These are phyloP conservation scores for Ceratobasidium sp. DNA, from an alignment of 1,284 basidiomycete genomes.

Conservation along the genomic window DNA sequence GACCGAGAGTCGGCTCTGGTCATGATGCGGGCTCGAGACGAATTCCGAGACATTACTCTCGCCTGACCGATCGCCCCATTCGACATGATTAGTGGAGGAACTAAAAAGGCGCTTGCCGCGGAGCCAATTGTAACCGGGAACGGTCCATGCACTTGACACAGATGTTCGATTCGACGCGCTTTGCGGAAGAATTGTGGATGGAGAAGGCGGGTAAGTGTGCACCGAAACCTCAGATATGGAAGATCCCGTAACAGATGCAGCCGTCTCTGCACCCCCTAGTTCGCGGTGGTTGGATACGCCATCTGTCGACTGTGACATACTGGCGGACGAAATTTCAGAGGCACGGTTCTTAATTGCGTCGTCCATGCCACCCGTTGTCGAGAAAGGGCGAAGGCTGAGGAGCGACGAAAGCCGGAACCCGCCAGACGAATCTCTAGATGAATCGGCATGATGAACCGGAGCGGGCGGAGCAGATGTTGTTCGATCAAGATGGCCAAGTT, in stretches of 20 bases:
- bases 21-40: constrained; percentile 23
- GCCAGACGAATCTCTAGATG: constrained; percentile 14
- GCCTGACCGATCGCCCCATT: constrained; percentile 24
- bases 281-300: not conserved
- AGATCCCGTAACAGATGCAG: not conserved
- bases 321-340: not conserved
- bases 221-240: constrained; percentile 45
- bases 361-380: constrained; percentile 1
- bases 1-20: constrained; percentile 31
- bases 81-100: not conserved
- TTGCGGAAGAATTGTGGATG: constrained; percentile 56
- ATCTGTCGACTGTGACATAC: not conserved
- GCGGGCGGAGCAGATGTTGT: constrained; percentile 27
- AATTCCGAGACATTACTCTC: constrained; percentile 35
- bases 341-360: not conserved
- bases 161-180: constrained; percentile 52
- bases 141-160: constrained; percentile 63
- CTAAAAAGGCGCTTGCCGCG: constrained; percentile 46
- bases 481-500: constrained; percentile 23
- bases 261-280: not conserved
- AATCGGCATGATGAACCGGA: not conserved
- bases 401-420: constrained; percentile 40
- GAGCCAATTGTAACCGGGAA: constrained; percentile 52
- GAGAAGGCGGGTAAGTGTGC: constrained; percentile 83
- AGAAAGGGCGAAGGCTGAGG: constrained; percentile 36